Conservation (phyloP, 441 rosid species). For the Adansonia rubrostipa region DNA sequence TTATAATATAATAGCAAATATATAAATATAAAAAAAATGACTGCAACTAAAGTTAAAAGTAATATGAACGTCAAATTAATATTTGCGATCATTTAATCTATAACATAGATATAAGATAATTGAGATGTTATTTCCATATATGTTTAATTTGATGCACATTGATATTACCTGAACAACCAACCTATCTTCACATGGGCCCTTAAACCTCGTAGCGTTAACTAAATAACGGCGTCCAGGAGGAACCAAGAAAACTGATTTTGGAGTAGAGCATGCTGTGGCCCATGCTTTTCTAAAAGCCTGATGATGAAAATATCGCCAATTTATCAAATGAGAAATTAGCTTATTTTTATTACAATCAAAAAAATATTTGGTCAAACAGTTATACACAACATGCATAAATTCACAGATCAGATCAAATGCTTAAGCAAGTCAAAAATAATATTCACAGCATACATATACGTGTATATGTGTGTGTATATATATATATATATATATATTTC, state of each 20-base stretch:
- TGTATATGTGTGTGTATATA: too few species aligned
- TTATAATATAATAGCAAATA: conserved; percentile 10
- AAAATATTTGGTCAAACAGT: neutral
- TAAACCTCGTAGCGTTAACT: conserved; percentile 82
- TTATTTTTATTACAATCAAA: neutral
- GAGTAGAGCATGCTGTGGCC: conserved; percentile 68
- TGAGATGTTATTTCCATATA: neutral
- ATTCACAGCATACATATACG: neutral
- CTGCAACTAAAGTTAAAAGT: neutral
- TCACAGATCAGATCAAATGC: neutral
- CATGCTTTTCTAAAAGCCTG: conserved; percentile 85
- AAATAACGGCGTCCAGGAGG: conserved; percentile 69
- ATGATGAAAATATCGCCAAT: conserved; percentile 14
- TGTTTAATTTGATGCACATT: neutral
- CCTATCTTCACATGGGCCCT: conserved; percentile 80
- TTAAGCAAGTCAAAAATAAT: neutral
- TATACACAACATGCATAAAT: neutral
- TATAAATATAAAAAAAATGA: neutral
- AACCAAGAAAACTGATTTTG: conserved; percentile 72
- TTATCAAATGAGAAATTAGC: conserved; percentile 2
- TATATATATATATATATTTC: neutral
- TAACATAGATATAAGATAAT: neutral
- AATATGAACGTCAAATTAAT: neutral
- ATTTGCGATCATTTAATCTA: conserved; percentile 1
- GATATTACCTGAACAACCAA: conserved; percentile 73